Conservation (phyloP, 345 rosid genomes). For the Lepidium africanum region DNA sequence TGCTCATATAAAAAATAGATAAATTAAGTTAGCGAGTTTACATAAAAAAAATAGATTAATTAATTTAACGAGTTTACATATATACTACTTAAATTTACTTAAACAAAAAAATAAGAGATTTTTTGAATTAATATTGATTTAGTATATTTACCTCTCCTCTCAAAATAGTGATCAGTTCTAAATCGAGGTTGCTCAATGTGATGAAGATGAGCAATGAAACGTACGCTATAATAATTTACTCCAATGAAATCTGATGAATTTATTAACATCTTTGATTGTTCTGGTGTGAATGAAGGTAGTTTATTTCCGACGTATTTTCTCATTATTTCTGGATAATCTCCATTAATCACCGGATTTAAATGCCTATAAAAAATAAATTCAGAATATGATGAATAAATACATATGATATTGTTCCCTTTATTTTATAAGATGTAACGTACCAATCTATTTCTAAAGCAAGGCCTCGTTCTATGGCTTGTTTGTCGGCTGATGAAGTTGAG, state of each 20-base stretch:
- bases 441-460: conserved; percentile 7
- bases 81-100: not conserved
- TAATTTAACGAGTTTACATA: not conserved
- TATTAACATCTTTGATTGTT: conserved; percentile 19
- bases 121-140: not conserved
- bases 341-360: too few species aligned
- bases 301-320: too few species aligned
- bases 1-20: too few species aligned
- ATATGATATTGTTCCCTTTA: too few species aligned
- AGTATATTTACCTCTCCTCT: not conserved
- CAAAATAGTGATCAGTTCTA: conserved; percentile 4
- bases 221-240: conserved; percentile 7
- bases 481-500: conserved; percentile 4
- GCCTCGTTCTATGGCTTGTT: conserved; percentile 17
- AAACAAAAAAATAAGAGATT: not conserved
- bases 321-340: conserved; percentile 19
- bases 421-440: too few species aligned
- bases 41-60: not conserved
- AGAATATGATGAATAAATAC: not conserved
- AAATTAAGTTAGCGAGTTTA: too few species aligned
- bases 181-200: not conserved
- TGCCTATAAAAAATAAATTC: too few species aligned
- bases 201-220: conserved; percentile 1
- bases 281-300: conserved; percentile 14
- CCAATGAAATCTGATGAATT: conserved; percentile 19